A percentile compares a stretch with the other conserved stretches of the same genome.
Conservation (phyloP, 306 rosid genomes). For the Pyrus betulifolia region DNA sequence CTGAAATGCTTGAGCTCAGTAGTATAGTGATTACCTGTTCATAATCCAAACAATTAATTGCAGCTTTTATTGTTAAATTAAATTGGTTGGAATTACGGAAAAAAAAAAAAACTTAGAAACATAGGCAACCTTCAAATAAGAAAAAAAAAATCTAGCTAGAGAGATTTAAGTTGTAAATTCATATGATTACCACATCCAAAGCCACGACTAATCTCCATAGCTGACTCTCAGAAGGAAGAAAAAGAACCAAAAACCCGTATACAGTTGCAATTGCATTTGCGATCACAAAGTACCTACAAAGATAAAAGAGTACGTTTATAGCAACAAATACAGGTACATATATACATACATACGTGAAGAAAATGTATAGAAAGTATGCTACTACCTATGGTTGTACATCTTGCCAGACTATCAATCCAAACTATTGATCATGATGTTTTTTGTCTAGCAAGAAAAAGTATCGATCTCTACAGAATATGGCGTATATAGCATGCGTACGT, state of each 20-base stretch:
- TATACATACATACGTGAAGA: no score
- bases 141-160: background rate
- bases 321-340: background rate
- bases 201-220: conserved; percentile 70
- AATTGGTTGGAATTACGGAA: no score
- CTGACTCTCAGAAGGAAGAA: conserved; percentile 61
- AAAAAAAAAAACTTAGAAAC: no score
- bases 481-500: no score
- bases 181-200: conserved; percentile 52
- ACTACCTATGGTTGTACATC: background rate
- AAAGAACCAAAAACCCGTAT: conserved; percentile 63
- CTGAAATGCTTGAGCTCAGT: conserved; percentile 56
- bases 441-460: background rate
- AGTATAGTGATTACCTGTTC: conserved; percentile 50
- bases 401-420: background rate
- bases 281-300: conserved; percentile 58
- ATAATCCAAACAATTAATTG: background rate
- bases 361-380: background rate
- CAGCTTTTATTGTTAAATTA: background rate
- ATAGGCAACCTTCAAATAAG: background rate
- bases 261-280: conserved; percentile 55
- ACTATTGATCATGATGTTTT: background rate
- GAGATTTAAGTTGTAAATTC: background rate
- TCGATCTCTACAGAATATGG: background rate
- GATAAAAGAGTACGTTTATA: background rate